phyloP scores from a whole-genome alignment of 2,329 filamentous ascomycete genomes.

The Paraphaeosphaeria sporulosa region DNA sequence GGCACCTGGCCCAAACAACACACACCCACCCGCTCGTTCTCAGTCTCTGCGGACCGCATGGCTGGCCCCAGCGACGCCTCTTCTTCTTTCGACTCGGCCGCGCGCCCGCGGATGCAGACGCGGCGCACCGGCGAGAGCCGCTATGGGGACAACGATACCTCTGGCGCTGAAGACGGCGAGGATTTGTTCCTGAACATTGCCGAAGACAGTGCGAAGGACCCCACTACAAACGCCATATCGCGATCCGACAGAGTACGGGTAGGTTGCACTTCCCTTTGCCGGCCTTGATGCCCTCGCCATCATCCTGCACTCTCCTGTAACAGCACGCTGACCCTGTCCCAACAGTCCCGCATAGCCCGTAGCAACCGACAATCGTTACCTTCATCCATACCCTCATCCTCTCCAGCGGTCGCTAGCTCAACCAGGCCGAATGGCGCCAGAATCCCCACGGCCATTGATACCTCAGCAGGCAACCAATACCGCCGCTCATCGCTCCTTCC shows the following conservation, averaged over 20 bases:
- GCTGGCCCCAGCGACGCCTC: slow-evolving; percentile 40
- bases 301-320: background rate
- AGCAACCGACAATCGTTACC: slow-evolving; percentile 47
- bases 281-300: background rate
- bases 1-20: slow-evolving; percentile 23
- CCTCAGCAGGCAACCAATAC: slow-evolving; percentile 31
- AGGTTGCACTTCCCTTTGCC: slow-evolving; percentile 18
- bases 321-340: slow-evolving; percentile 21
- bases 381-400: slow-evolving; percentile 36
- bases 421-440: slow-evolving; percentile 39
- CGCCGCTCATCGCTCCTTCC: slow-evolving; percentile 44
- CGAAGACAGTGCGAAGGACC: slow-evolving; percentile 42
- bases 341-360: slow-evolving; percentile 48
- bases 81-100: slow-evolving; percentile 40
- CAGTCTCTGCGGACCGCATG: slow-evolving; percentile 30
- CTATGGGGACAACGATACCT: slow-evolving; percentile 24
- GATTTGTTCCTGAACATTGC: slow-evolving; percentile 55
- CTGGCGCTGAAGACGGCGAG: slow-evolving; percentile 40
- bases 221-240: slow-evolving; percentile 33
- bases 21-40: slow-evolving; percentile 29
- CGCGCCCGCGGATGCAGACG: slow-evolving; percentile 35
- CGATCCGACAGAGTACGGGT: slow-evolving; percentile 44
- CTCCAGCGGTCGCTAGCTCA: slow-evolving; percentile 31
- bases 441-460: slow-evolving; percentile 38
- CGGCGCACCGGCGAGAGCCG: slow-evolving; percentile 25